Percentiles rank a stretch among this genome's conserved stretches.
Evolutionary conservation across 1,284 basidiomycete species (phyloP).

Genomic region (Heterobasidion annosum): DNA sequence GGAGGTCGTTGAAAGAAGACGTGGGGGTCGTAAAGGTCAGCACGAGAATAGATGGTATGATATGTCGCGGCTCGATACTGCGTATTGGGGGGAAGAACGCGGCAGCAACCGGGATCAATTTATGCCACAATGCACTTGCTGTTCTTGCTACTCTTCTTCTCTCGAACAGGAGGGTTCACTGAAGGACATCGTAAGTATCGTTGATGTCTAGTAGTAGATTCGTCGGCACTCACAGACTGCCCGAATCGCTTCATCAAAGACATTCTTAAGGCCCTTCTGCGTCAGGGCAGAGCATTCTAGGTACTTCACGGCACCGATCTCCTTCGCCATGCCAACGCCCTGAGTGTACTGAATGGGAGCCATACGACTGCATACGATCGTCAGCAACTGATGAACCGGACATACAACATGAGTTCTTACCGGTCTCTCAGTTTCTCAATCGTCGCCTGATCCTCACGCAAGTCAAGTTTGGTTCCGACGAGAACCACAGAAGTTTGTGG

Average conservation of each 20-base stretch:
- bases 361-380: constrained; percentile 61
- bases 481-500: constrained; percentile 92
- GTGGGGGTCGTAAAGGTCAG: constrained; percentile 15
- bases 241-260: constrained; percentile 95
- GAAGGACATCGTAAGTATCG: constrained; percentile 9
- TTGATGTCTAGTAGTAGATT: constrained; percentile 3
- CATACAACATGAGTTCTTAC: constrained; percentile 28
- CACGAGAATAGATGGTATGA: constrained; percentile 15
- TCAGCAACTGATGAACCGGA: background rate
- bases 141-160: constrained; percentile 36
- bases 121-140: constrained; percentile 57
- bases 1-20: constrained; percentile 10
- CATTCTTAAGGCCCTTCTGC: constrained; percentile 95
- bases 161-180: constrained; percentile 67
- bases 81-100: background rate
- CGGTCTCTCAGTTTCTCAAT: constrained; percentile 90
- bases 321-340: constrained; percentile 86
- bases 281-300: constrained; percentile 96
- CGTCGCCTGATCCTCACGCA: constrained; percentile 89
- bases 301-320: constrained; percentile 95
- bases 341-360: constrained; percentile 88
- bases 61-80: constrained; percentile 7
- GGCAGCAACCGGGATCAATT: constrained; percentile 6
- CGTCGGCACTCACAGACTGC: constrained; percentile 66
- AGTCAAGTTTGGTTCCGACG: constrained; percentile 96